A percentile compares a stretch with the other conserved stretches of the same genome.
Evolutionary conservation across 2,329 filamentous ascomycete species (phyloP).

Genomic region (Talaromyces sp.): DNA sequence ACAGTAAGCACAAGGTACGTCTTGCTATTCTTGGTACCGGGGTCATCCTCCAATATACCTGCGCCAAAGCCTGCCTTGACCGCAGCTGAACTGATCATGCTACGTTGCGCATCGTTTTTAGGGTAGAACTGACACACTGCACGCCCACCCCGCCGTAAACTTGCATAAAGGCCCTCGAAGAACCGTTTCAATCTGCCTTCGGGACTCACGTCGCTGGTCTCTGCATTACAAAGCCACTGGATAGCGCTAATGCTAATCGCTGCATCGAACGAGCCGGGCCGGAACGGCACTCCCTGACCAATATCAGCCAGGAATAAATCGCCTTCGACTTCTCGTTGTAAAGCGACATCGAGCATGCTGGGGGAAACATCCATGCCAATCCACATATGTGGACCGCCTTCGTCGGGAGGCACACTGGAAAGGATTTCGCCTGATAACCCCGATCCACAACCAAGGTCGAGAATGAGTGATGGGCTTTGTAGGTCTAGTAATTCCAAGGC

Average conservation of each 20-base stretch:
- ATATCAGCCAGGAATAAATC: conserved; percentile 94
- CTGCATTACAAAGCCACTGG: conserved; percentile 98
- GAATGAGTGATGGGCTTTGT: conserved; percentile 72
- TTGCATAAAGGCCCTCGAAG: conserved; percentile 87
- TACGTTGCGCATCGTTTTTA: conserved; percentile 85
- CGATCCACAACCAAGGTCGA: conserved; percentile 94
- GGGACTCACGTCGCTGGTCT: conserved; percentile 76
- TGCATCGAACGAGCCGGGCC: conserved; percentile 86
- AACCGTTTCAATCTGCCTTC: conserved; percentile 75
- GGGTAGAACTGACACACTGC: conserved; percentile 98
- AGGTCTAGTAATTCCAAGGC: conserved; percentile 89
- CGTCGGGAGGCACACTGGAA: conserved; percentile 60
- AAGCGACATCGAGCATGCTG: conserved; percentile 92
- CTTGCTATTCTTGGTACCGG: conserved; percentile 93
- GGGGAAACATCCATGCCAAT: conserved; percentile 94
- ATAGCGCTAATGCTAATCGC: conserved; percentile 92
- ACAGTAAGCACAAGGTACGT: conserved; percentile 93
- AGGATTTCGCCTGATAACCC: conserved; percentile 93
- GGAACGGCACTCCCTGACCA: conserved; percentile 90
- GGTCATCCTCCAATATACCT: conserved; percentile 89
- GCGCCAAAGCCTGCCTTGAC: conserved; percentile 93
- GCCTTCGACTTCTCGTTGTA: conserved; percentile 86
- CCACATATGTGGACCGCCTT: conserved; percentile 87
- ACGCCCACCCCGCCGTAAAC: conserved; percentile 73
- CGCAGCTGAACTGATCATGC: conserved; percentile 86